These are phyloP conservation scores for Aspergillus novoparasiticus DNA, from an alignment of 2,329 filamentous ascomycete species.

Conservation along the genomic window DNA sequence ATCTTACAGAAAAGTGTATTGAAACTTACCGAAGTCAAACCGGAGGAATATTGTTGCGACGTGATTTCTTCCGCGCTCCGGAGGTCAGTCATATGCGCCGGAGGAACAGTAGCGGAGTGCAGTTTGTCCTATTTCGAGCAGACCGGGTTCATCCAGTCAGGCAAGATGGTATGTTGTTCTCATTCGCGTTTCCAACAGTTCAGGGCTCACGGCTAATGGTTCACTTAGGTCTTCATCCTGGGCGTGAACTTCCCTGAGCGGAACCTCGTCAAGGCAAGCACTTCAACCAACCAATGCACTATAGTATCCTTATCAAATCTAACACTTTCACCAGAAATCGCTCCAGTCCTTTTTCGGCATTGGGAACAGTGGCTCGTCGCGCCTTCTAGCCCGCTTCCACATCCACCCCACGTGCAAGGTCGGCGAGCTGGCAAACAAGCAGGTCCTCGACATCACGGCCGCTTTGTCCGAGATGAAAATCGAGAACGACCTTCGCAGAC, in stretches of 20 bases:
- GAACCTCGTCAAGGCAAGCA: slow-evolving; percentile 76
- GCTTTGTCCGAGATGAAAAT: slow-evolving; percentile 91
- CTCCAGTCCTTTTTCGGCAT: slow-evolving; percentile 87
- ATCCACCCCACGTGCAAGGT: slow-evolving; percentile 84
- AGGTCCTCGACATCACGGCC: slow-evolving; percentile 77
- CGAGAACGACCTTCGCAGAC: slow-evolving; percentile 80
- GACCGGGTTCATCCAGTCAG: slow-evolving; percentile 8
- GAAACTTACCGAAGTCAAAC: slow-evolving; percentile 10
- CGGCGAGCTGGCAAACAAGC: slow-evolving; percentile 72
- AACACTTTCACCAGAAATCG: slow-evolving; percentile 40
- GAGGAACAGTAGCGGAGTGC: neutral
- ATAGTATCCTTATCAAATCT: neutral
- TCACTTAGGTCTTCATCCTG: slow-evolving; percentile 75
- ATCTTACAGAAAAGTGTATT: neutral
- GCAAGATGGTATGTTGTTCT: slow-evolving; percentile 34
- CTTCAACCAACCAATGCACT: slow-evolving; percentile 13
- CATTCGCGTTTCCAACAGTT: neutral
- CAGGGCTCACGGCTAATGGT: slow-evolving; percentile 14
- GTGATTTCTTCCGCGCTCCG: slow-evolving; percentile 33
- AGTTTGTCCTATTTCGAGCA: neutral
- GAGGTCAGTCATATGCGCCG: slow-evolving; percentile 12
- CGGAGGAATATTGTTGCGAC: slow-evolving; percentile 41
- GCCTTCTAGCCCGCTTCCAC: slow-evolving; percentile 83
- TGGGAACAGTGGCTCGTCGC: slow-evolving; percentile 67
- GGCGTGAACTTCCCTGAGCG: slow-evolving; percentile 83